These are phyloP conservation scores for Plasmodium vinckei DNA, from an alignment of 169 alveolate species.

Conservation along the genomic window DNA sequence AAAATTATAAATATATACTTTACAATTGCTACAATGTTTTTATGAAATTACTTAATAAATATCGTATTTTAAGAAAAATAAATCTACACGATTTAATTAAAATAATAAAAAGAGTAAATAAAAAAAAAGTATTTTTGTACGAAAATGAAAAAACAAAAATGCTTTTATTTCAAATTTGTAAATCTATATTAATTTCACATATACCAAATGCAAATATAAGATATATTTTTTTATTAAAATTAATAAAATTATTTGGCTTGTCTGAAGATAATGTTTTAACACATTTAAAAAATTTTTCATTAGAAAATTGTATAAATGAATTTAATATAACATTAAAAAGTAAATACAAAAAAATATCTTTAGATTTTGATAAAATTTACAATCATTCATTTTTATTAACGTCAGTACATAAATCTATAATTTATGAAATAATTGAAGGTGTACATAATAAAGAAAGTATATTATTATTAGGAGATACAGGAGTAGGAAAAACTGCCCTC, in stretches of 20 bases:
- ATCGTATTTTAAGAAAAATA: slow-evolving; percentile 55
- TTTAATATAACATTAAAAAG: slow-evolving; percentile 33
- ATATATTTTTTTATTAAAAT: slow-evolving; percentile 1
- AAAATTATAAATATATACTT: slow-evolving; percentile 27
- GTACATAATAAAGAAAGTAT: slow-evolving; percentile 94
- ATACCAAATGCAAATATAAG: slow-evolving; percentile 35
- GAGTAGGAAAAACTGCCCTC: slow-evolving; percentile 98
- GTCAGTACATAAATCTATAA: slow-evolving; percentile 86
- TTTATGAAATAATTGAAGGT: slow-evolving; percentile 88
- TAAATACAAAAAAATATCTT: slow-evolving; percentile 4
- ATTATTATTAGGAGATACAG: slow-evolving; percentile 99
- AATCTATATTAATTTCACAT: slow-evolving; percentile 55
- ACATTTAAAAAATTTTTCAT: slow-evolving; percentile 9
- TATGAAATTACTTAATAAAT: slow-evolving; percentile 37
- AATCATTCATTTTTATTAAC: slow-evolving; percentile 70
- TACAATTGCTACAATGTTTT: slow-evolving; percentile 25
- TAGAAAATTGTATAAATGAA: slow-evolving; percentile 11
- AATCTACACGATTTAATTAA: slow-evolving; percentile 74
- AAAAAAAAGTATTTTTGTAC: slow-evolving; percentile 22
- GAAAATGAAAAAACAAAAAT: slow-evolving; percentile 27
- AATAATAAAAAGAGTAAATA: slow-evolving; percentile 53
- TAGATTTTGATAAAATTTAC: slow-evolving; percentile 17
- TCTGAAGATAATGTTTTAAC: slow-evolving; percentile 3
- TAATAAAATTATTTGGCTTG: slow-evolving; percentile 17
- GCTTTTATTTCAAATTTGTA: slow-evolving; percentile 55